Evolutionary conservation across 306 rosid species (phyloP).

Genomic region (Acmispon strigosus): DNA sequence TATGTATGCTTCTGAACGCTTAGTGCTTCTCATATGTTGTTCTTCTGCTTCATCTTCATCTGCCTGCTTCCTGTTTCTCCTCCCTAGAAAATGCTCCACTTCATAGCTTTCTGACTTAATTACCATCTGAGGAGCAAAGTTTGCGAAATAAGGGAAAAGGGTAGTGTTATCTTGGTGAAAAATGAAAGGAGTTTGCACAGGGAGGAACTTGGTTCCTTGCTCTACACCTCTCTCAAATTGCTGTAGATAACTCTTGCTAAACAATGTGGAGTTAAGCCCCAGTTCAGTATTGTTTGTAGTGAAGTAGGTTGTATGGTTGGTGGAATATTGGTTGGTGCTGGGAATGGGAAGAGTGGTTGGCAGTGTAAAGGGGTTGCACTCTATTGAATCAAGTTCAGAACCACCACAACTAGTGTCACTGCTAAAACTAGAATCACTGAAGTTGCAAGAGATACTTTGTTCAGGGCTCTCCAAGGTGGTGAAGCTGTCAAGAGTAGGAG

Average conservation of each 20-base stretch:
- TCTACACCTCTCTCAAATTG: not conserved
- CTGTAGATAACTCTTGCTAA: not conserved
- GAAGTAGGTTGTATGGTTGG: not conserved
- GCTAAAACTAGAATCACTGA: slow-evolving; percentile 10
- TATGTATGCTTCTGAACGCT: slow-evolving; percentile 12
- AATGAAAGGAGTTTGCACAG: not conserved
- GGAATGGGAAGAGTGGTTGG: slow-evolving; percentile 21
- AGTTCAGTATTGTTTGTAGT: not conserved
- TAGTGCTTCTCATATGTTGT: slow-evolving; percentile 39
- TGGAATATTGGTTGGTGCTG: no score
- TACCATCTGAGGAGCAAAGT: not conserved
- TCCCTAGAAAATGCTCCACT: not conserved
- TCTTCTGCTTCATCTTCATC: not conserved
- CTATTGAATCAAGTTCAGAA: not conserved
- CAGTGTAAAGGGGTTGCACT: slow-evolving; percentile 1
- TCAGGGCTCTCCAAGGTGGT: slow-evolving; percentile 29
- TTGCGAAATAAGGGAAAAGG: not conserved
- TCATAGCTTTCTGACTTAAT: slow-evolving; percentile 15
- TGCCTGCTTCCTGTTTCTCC: not conserved
- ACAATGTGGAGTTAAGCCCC: not conserved
- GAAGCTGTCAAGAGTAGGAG: not conserved
- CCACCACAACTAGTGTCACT: not conserved
- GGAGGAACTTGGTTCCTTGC: not conserved
- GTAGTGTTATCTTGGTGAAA: not conserved
- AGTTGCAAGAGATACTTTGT: not conserved